Base-by-base conservation (phyloP, 1,284 basidiomycete genomes). In the Vanrija sp. region DNA sequence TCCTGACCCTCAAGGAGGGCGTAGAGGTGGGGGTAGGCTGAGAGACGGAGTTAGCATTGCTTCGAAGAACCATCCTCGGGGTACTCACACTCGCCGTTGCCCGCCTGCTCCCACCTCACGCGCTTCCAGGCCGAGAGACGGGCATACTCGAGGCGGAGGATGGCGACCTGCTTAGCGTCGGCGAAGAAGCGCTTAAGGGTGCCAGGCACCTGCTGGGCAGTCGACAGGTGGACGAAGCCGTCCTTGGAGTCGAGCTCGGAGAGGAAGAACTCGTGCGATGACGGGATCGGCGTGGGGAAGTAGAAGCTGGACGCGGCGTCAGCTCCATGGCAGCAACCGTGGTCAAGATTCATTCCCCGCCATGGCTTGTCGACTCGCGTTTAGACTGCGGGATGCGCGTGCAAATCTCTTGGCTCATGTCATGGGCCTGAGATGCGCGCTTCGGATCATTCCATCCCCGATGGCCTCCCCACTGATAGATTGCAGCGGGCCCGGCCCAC, bases 181-280 rank as follows among this genome's bases (percentile, higher is more conserved):
- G 78, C 65, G 71, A 86, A 87, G 76, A 84, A 86, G 40, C 74
- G 74, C 42, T 80, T 75, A 19, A 85, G 70, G 9, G 84, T 85
- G 43, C 75, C 75, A 0, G 80, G 79, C 10, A 85, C 71, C 68
- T 86, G 85, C n/a, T 64, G 43, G 2, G 83, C 79, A 14, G 82
- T 82, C 6, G 84, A 86, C 34, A 86, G 77, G 69, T 86, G 85
- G 47, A 86, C 80, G 74, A 84, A 85, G 18, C 83, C 83, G 51
- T 75, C 74, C 38, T 73, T 60, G 15, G 59, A 57, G 57, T 75
- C 73, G 16, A 69, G 58, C 26, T 67, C 62, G 19, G 61, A 64
- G 21, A 73, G 63, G 61, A 65, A 64, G 61, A 75, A 69, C 25
- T 60, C 54, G 50, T 67, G 67, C 3, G 65, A 66, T 2, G 71